These are phyloP conservation scores for Salvia rosmarinus DNA, from an alignment of 257 asterid species.

Conservation along the genomic window DNA sequence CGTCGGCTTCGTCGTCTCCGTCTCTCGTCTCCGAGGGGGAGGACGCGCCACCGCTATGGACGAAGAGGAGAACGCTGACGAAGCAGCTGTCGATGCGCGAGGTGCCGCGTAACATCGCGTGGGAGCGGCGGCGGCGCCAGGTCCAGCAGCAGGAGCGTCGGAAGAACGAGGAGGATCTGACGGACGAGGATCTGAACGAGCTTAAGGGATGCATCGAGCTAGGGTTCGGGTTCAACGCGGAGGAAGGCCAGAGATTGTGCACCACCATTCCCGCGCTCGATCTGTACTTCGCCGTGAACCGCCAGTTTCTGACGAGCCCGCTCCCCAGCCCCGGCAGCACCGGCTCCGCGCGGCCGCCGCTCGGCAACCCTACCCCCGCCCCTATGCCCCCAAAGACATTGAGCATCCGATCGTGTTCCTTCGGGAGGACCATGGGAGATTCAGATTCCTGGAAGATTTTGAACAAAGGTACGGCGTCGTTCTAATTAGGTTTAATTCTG, in stretches of 20 bases:
- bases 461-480: slow-evolving; percentile 1
- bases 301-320: slow-evolving; percentile 57
- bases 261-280: slow-evolving; percentile 81
- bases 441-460: slow-evolving; percentile 53
- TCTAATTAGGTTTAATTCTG: too few species aligned
- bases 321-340: slow-evolving; percentile 51
- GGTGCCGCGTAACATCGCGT: slow-evolving; percentile 68
- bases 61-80: slow-evolving; percentile 44
- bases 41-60: slow-evolving; percentile 66
- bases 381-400: not conserved
- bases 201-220: slow-evolving; percentile 82
- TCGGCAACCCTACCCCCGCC: not conserved
- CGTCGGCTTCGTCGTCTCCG: slow-evolving; percentile 30
- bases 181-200: slow-evolving; percentile 82
- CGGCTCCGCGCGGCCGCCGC: slow-evolving; percentile 26
- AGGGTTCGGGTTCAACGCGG: slow-evolving; percentile 85
- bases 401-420: slow-evolving; percentile 26
- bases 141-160: slow-evolving; percentile 43
- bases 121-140: slow-evolving; percentile 80
- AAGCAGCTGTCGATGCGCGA: slow-evolving; percentile 73
- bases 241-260: slow-evolving; percentile 65
- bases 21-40: slow-evolving; percentile 53
- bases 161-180: slow-evolving; percentile 48
- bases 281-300: slow-evolving; percentile 76
- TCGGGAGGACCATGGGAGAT: slow-evolving; percentile 40